These are phyloP conservation scores for Coffea humblotiana DNA, from an alignment of 305 asterid species.

Conservation along the genomic window DNA sequence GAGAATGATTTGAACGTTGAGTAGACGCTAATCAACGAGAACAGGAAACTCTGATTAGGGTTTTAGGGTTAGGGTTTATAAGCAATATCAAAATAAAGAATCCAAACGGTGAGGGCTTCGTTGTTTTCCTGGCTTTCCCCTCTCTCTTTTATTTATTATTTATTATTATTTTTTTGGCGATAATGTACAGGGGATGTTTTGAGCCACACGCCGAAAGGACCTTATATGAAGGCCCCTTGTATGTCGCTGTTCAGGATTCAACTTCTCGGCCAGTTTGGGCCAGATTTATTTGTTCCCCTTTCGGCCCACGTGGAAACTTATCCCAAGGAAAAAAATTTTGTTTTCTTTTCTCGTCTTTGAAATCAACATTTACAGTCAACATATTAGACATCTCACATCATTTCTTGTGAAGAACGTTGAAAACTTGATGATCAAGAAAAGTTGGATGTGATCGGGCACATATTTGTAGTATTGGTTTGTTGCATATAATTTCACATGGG, in stretches of 20 bases:
- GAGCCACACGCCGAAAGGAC: neutral
- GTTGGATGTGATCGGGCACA: neutral
- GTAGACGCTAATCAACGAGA: neutral
- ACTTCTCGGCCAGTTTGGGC: neutral
- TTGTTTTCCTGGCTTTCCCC: neutral
- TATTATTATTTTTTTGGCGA: neutral
- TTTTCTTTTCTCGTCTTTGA: too few species aligned
- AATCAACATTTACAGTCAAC: neutral
- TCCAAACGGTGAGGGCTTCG: neutral
- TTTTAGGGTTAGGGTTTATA: constrained; percentile 15
- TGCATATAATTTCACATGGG: neutral
- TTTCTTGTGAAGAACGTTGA: too few species aligned
- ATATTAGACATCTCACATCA: too few species aligned
- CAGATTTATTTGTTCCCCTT: neutral
- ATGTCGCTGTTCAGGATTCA: neutral
- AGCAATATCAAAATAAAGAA: too few species aligned
- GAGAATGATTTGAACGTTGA: neutral
- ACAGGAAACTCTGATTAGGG: neutral
- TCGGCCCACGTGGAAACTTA: neutral
- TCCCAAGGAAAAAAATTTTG: neutral
- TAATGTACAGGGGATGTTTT: neutral
- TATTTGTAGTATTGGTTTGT: too few species aligned
- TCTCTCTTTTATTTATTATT: neutral
- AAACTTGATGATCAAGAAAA: constrained; percentile 9
- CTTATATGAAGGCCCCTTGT: neutral